Base-by-base conservation (phyloP, 169 alveolate species). In the Plasmodium relictum region DNA sequence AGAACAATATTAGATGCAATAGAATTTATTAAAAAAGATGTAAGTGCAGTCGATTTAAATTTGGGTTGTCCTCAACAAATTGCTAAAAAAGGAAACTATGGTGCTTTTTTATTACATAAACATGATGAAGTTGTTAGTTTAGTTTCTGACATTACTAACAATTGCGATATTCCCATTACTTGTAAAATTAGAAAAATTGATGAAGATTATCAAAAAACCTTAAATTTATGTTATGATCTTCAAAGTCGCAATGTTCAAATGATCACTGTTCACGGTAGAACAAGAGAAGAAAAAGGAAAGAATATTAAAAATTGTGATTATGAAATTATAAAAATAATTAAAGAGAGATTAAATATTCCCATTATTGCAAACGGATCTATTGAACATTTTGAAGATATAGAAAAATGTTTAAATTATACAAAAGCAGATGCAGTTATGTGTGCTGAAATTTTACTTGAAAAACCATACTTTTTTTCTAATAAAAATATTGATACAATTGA, bases 341-440 rank as follows among this genome's bases (percentile, higher is more conserved):
- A 97, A 88, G 93, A 96, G 68, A 85, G 96, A 54, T 91, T 96
- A 68, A 87, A 89, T 31, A 96, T 97, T 56, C 99, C 99, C 16
- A 96, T 97, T 59, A 95, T 97, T 66, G 98, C 99, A 42, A 97
- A 97, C 93, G 99, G 99, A n/a, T 98, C 98, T 16, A 95, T 97
- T 48, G 96, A 91, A 45, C 66, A 89, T 20, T 96, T 91, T 76
- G 97, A 95, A 52, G 99, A 97, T 89, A 94, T 95, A 22, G 74
- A 89, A 61, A 94, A 93, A 70, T 96, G 98, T 59, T 85, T 97
- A 45, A 96, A 96, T 59, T 95, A 95, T 88, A 97, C 99, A 8
- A 97, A 97, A 88, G 96, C 96, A 16, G 95, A 96, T 89, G 98
- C 98, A 50, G 98, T 96, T 39, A 97, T 97, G 99, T 88, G 96